Evolutionary conservation across 805 yeast genomes (phyloP).

Genomic region (Saccharomyces jurei): DNA sequence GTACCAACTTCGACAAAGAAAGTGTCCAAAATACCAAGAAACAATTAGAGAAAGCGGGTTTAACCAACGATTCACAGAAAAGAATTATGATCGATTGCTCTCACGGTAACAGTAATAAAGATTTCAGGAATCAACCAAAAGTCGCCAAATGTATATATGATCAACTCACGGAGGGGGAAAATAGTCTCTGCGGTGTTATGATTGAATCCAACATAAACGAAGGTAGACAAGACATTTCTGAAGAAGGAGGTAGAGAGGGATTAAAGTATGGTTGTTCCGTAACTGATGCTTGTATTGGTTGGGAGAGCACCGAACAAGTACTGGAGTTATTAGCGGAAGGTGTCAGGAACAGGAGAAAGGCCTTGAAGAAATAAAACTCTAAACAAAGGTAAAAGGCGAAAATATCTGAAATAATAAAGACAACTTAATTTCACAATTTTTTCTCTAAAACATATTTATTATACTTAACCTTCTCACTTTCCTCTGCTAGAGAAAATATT

Average conservation of each 20-base stretch:
- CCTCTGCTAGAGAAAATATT: background rate
- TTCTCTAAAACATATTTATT: background rate
- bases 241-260: conserved; percentile 62
- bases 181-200: conserved; percentile 85
- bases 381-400: background rate
- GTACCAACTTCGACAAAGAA: conserved; percentile 80
- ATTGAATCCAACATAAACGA: conserved; percentile 87
- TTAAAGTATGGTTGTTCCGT: conserved; percentile 89
- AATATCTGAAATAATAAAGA: background rate
- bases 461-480: background rate
- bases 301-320: conserved; percentile 75
- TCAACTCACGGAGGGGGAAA: conserved; percentile 71
- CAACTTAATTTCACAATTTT: too few relatives aligned
- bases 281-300: conserved; percentile 95
- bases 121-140: conserved; percentile 86
- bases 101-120: conserved; percentile 89
- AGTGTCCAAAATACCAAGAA: conserved; percentile 61
- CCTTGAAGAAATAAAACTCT: conserved; percentile 15
- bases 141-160: conserved; percentile 73
- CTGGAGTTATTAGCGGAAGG: conserved; percentile 68
- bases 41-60: conserved; percentile 45
- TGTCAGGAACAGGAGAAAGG: conserved; percentile 64
- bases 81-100: conserved; percentile 95
- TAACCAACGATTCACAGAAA: conserved; percentile 40
- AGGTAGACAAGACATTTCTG: conserved; percentile 89